These are phyloP conservation scores for Alternaria burnsii DNA, from an alignment of 2,329 filamentous ascomycete genomes.

Conservation along the genomic window DNA sequence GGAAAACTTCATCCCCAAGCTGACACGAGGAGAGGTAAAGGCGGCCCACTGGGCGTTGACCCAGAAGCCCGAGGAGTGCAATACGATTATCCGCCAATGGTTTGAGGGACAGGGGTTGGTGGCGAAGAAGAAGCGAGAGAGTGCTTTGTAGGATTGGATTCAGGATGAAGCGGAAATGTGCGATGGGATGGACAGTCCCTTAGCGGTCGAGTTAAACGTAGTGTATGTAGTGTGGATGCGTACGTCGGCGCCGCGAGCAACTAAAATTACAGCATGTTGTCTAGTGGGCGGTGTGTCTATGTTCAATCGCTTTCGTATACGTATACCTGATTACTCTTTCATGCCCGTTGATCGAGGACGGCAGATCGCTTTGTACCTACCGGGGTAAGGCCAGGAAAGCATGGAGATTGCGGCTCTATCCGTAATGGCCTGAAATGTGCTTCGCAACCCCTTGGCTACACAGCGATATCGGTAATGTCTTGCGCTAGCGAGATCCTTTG, in stretches of 20 bases:
- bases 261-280: background rate
- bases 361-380: background rate
- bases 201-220: background rate
- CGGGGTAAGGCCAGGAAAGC: background rate
- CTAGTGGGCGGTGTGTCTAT: background rate
- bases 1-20: slow-evolving; percentile 70
- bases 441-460: background rate
- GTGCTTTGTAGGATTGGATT: slow-evolving; percentile 52
- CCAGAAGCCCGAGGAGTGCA: slow-evolving; percentile 75
- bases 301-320: background rate
- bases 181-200: background rate
- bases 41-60: slow-evolving; percentile 84
- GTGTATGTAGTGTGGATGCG: background rate
- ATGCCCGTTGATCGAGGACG: background rate
- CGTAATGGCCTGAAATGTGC: slow-evolving; percentile 10
- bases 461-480: slow-evolving; percentile 10
- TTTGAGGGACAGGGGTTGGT: slow-evolving; percentile 64
- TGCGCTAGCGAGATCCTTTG: slow-evolving; percentile 6
- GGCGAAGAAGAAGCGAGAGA: slow-evolving; percentile 34
- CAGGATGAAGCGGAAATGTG: background rate
- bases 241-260: background rate
- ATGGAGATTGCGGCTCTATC: slow-evolving; percentile 20
- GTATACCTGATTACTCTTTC: background rate
- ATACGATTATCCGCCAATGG: slow-evolving; percentile 73
- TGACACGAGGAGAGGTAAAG: slow-evolving; percentile 72